Evolutionary conservation across 108 stramenopile species (phyloP).

Genomic region (Stephanodiscus triporus): DNA sequence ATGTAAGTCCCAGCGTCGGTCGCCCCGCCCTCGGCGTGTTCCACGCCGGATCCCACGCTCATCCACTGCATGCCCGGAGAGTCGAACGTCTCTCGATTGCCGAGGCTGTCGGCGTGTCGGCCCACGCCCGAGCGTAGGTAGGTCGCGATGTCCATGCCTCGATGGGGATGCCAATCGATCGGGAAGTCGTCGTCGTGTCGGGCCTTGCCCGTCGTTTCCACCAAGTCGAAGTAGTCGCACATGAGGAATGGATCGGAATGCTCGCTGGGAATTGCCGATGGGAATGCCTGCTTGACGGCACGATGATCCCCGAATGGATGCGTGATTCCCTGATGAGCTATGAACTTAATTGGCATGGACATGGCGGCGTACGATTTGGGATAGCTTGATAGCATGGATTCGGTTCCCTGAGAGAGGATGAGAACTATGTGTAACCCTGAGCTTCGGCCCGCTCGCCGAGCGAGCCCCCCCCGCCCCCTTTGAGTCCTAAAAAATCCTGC

Average conservation of each 20-base stretch:
- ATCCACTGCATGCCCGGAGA: constrained; percentile 75
- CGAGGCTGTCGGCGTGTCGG: constrained; percentile 58
- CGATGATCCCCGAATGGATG: constrained; percentile 65
- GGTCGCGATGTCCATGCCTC: constrained; percentile 60
- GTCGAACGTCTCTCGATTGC: constrained; percentile 59
- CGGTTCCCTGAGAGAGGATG: no score
- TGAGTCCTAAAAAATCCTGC: no score
- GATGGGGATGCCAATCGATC: constrained; percentile 65
- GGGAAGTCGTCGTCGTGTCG: constrained; percentile 56
- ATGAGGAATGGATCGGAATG: constrained; percentile 66
- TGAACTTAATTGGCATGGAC: constrained; percentile 34
- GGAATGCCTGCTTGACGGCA: constrained; percentile 62
- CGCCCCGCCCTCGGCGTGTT: constrained; percentile 65
- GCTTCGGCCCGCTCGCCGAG: no score
- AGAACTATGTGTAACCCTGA: no score
- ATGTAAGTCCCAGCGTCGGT: constrained; percentile 25
- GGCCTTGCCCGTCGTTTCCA: constrained; percentile 20
- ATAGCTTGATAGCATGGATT: no score
- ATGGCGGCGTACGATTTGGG: not conserved
- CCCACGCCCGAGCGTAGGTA: constrained; percentile 50
- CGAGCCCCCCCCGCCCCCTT: no score
- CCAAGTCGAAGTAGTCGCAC: constrained; percentile 63
- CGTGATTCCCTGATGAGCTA: constrained; percentile 46
- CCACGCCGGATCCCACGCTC: constrained; percentile 55
- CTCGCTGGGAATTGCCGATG: constrained; percentile 39